These are phyloP conservation scores for Calonectria pseudoreteaudii DNA, from an alignment of 2,329 filamentous ascomycete genomes.

Conservation along the genomic window DNA sequence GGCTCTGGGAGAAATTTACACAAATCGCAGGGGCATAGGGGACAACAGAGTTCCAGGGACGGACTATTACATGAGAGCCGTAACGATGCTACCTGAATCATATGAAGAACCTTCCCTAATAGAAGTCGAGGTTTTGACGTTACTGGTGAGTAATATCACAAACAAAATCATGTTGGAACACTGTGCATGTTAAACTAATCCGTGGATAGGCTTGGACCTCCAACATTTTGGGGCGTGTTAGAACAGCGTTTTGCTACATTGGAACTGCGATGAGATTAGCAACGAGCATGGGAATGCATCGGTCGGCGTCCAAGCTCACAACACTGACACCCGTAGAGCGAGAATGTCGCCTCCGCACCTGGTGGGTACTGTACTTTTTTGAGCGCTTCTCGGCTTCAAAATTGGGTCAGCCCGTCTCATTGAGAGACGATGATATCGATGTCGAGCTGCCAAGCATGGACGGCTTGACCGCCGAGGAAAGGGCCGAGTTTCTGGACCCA, in stretches of 20 bases:
- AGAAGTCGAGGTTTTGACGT: conserved; percentile 55
- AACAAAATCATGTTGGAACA: too few relatives aligned
- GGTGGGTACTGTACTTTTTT: conserved; percentile 51
- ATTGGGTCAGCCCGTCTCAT: conserved; percentile 46
- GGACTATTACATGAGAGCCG: conserved; percentile 55
- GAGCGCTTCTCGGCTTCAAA: conserved; percentile 49
- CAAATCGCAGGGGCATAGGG: conserved; percentile 47
- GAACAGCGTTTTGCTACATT: conserved; percentile 48
- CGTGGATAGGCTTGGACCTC: conserved; percentile 40
- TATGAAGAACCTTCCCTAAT: conserved; percentile 57
- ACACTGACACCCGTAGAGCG: conserved; percentile 36
- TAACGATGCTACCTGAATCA: conserved; percentile 54
- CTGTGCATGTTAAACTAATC: background rate
- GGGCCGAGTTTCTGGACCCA: conserved; percentile 45
- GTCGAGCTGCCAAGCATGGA: conserved; percentile 47
- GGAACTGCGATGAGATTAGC: conserved; percentile 53
- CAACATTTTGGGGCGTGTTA: conserved; percentile 50
- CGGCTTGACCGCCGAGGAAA: conserved; percentile 42
- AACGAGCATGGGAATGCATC: conserved; percentile 56
- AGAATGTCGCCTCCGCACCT: conserved; percentile 43
- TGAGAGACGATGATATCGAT: conserved; percentile 49
- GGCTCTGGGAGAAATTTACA: conserved; percentile 58
- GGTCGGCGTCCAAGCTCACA: conserved; percentile 40
- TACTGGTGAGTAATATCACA: conserved; percentile 16
- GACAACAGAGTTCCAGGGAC: conserved; percentile 53